Evolutionary conservation across 495 filamentous ascomycete genomes (phyloP), one percentile per base, ranked within the genome.

Genomic region (Aspergillus bridgeri): DNA sequence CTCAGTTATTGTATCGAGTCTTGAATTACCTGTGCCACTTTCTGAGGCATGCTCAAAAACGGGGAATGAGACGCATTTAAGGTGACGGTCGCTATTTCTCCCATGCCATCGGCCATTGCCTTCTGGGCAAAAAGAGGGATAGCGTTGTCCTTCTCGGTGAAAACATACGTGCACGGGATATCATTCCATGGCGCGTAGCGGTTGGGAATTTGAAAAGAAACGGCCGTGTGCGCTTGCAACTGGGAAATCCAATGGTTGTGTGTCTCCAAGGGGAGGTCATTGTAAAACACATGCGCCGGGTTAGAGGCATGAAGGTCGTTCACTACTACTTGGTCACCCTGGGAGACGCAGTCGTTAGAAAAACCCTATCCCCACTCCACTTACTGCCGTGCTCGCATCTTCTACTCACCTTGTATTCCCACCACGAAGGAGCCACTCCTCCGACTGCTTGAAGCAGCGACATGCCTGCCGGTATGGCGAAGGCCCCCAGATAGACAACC

Each of bases 81-180:
- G 15, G 25, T 29, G 11, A 33, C 48, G 0, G 48, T 51, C 24
- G 48, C 19, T 5, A 51, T 33, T 0, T 25, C 23, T 1, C 48
- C 48, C 48, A 51, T 51, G 24, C 9, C 23, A 19, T 6, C 48
- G 4, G 19, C 48, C 48, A 33, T 33, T 2, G 48, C 48, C 48
- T 51, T 33, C 17, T 51, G 48, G 15, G 24, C 24, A n/a, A 18
- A n/a, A 20, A 51, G 17, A 3, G 48, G 48, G 17, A 51, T 7
- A 0, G 48, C 48, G 6, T n/a, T 24, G 24, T 51, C 48, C 15
- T 51, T 24, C 48, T 51, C 48, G 24, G 48, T 20, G 3, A 29
- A 33, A 9, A 51, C 20, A 13, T 51, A 51, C 9, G 48, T 51
- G 48, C 48, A 51, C 15, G 33, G 33, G 33, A 38, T 38, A 38